A percentile compares a stretch with the other conserved stretches of the same genome.
These are phyloP conservation scores for Amanita fuliginea DNA, from an alignment of 768 basidiomycete genomes.

Conservation along the genomic window DNA sequence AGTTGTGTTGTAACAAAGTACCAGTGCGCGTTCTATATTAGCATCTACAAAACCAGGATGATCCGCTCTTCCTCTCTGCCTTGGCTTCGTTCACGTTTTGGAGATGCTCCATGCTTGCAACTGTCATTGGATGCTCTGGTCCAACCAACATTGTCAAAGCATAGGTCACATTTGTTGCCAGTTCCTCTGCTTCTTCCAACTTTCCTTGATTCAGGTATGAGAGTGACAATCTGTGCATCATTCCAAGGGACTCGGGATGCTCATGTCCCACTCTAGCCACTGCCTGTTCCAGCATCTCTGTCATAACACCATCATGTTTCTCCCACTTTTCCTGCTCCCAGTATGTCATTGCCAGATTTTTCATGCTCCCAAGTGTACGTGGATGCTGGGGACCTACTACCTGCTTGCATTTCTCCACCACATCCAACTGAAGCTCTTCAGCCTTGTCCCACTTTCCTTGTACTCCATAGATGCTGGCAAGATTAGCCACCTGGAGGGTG, in stretches of 20 bases:
- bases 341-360: neutral
- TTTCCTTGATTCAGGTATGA: neutral
- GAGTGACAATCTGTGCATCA: neutral
- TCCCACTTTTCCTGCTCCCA: neutral
- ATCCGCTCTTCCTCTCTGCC: neutral
- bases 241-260: constrained; percentile 4
- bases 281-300: neutral
- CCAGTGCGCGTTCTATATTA: too few relatives aligned
- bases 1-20: too few relatives aligned
- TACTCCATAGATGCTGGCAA: neutral
- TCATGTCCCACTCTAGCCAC: neutral
- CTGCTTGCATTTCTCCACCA: neutral
- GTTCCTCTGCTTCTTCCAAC: neutral
- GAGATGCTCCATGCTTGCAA: neutral
- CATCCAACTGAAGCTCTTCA: neutral
- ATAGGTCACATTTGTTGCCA: neutral
- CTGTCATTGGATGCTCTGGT: neutral
- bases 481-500: neutral
- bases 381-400: neutral
- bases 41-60: too few relatives aligned
- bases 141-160: neutral
- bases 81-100: neutral
- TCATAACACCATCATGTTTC: neutral
- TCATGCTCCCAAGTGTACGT: neutral
- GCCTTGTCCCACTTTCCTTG: neutral